These are phyloP conservation scores for Penicillium diatomitis DNA, from an alignment of 495 filamentous ascomycete species.

Conservation along the genomic window DNA sequence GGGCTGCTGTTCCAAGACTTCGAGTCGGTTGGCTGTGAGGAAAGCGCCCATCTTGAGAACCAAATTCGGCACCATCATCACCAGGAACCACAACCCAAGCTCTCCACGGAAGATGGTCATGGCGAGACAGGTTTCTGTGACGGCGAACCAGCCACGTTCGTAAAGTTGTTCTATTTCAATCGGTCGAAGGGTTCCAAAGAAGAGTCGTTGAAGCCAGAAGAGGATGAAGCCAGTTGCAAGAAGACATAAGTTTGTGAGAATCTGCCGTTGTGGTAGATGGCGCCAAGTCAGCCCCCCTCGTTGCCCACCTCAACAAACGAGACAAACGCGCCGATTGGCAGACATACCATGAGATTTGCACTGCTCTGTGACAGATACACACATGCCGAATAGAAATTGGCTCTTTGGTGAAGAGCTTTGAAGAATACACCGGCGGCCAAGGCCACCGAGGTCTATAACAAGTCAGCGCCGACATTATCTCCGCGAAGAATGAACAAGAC, in stretches of 20 bases:
- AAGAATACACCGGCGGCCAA: constrained; percentile 75
- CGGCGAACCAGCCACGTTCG: constrained; percentile 94
- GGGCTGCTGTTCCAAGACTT: constrained; percentile 90
- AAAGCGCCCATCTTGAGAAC: constrained; percentile 96
- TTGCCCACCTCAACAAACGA: no score
- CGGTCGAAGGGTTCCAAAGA: constrained; percentile 84
- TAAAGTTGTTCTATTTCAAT: constrained; percentile 96
- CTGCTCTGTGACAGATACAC: constrained; percentile 95
- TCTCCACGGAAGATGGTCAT: constrained; percentile 99
- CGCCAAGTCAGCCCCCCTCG: constrained; percentile 1
- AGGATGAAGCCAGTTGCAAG: constrained; percentile 66
- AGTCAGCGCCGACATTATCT: constrained; percentile 8
- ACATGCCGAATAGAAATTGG: constrained; percentile 95
- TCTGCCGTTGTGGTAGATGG: constrained; percentile 37
- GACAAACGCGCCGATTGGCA: no score
- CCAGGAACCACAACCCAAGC: constrained; percentile 83
- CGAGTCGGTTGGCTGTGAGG: constrained; percentile 92
- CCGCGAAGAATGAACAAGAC: no score
- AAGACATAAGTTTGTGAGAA: constrained; percentile 80
- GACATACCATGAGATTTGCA: constrained; percentile 77
- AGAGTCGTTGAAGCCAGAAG: constrained; percentile 78
- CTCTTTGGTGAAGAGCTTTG: constrained; percentile 84
- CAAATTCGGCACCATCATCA: constrained; percentile 91
- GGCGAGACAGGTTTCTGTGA: constrained; percentile 91
- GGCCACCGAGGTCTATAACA: constrained; percentile 56